Evolutionary conservation across 1,139 yeast species (phyloP), one percentile per base, ranked within the genome.

Genomic region (Lodderomyces oxycetoniae): DNA sequence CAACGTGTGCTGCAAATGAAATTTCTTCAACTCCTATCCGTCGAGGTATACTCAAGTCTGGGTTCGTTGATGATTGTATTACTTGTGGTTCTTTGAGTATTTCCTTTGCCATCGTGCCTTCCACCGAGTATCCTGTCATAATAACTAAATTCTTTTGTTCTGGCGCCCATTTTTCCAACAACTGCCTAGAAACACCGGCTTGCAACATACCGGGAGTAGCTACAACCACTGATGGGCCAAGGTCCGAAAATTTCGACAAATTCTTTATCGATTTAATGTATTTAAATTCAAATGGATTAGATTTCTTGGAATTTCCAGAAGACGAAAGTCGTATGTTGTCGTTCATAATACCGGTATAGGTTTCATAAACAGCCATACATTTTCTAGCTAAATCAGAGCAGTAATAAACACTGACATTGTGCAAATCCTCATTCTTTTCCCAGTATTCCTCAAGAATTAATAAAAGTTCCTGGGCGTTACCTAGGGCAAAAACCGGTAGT

Each of bases 151-250:
- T 91, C 50, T 87, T 83, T 3, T 94, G 85, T 50, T 91, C 98
- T 0, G 98, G 98, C 1, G 95, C 91, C 99, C 99, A 91, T 54
- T 83, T 77, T 53, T 91, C 99, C 26, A 91, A 67, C 30, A 91
- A 67, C 46, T 86, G 94, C 48, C 99, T 71, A 0, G 96, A 88
- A 3, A 89, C 81, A 43, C 98, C 98, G 50, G 85, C 89, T 55
- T 91, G 98, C 33, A 91, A 67, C 98, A 91, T 91, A 55, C 99
- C 98, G 0, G 98, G 99, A 29, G 95, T 79, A 0, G 98, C 98
- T 27, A 91, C 77, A 59, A 93, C 91, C 22, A 91, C 98, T 47
- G 96, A 86, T 1, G 98, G 96, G 0, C 95, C 95, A 47, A 87
- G 74, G 57, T 91, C 98, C 48, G 88, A 95, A 53, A 91, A 84